Evolutionary conservation across 139 green algal species (phyloP).

Genomic region (Picochlorum sp.): DNA sequence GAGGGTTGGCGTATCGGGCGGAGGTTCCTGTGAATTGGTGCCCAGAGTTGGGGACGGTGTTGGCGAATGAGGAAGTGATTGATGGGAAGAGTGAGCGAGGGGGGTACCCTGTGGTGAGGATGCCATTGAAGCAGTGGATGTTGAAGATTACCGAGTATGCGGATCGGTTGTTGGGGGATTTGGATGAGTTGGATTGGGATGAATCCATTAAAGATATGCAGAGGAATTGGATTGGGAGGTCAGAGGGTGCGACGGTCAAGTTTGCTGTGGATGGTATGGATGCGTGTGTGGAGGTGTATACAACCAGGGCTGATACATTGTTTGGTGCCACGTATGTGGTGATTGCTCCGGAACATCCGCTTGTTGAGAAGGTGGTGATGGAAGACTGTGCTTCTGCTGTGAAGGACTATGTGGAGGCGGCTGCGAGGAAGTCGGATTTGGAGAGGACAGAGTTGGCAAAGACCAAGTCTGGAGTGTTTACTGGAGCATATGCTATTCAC

Average conservation of each 20-base stretch:
- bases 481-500: slow-evolving; percentile 74
- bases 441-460: slow-evolving; percentile 91
- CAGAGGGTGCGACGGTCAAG: slow-evolving; percentile 43
- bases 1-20: slow-evolving; percentile 91
- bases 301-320: slow-evolving; percentile 91
- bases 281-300: slow-evolving; percentile 66
- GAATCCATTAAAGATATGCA: slow-evolving; percentile 99
- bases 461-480: slow-evolving; percentile 88
- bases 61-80: slow-evolving; percentile 96
- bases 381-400: slow-evolving; percentile 9
- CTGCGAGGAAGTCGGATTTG: slow-evolving; percentile 78
- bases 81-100: slow-evolving; percentile 85
- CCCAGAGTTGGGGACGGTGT: slow-evolving; percentile 88
- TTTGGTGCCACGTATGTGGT: slow-evolving; percentile 96
- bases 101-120: slow-evolving; percentile 82
- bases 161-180: slow-evolving; percentile 85
- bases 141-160: slow-evolving; percentile 92
- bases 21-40: slow-evolving; percentile 99
- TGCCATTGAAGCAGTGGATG: slow-evolving; percentile 99
- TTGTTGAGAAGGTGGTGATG: slow-evolving; percentile 41
- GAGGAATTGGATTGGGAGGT: slow-evolving; percentile 96
- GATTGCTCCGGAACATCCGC: slow-evolving; percentile 90
- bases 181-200: slow-evolving; percentile 89
- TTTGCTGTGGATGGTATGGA: slow-evolving; percentile 32
- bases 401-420: slow-evolving; percentile 67